These are phyloP conservation scores for Ettlia oleoabundans DNA, from an alignment of 139 green algal species.

Conservation along the genomic window DNA sequence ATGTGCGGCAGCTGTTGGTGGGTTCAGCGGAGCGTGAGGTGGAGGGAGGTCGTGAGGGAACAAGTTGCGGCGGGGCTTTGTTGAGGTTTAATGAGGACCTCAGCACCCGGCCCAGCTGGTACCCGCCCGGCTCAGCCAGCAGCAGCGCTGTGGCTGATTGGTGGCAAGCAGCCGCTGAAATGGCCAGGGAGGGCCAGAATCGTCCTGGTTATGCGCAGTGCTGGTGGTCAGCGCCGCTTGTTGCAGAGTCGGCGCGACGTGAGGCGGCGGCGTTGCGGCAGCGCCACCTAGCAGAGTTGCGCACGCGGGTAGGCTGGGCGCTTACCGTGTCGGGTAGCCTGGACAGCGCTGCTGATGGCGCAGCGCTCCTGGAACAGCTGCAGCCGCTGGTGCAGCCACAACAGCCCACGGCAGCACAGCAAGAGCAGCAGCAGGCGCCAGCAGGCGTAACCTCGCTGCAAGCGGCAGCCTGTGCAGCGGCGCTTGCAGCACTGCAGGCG, in stretches of 20 bases:
- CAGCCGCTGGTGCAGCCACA: not conserved
- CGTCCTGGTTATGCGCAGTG: conserved; percentile 37
- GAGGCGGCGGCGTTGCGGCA: conserved; percentile 33
- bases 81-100: conserved; percentile 85
- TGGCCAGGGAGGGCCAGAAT: too few species aligned
- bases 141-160: conserved; percentile 38
- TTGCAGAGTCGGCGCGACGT: conserved; percentile 36
- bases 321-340: conserved; percentile 31
- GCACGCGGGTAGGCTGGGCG: conserved; percentile 25
- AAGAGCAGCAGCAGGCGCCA: not conserved
- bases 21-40: not conserved
- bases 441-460: too few species aligned
- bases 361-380: conserved; percentile 3
- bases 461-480: conserved; percentile 18
- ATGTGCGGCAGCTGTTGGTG: not conserved
- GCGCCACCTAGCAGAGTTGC: conserved; percentile 9
- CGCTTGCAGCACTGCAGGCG: conserved; percentile 16
- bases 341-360: not conserved
- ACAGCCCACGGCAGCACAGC: not conserved
- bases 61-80: not conserved
- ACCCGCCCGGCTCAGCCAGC: conserved; percentile 48
- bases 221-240: conserved; percentile 52
- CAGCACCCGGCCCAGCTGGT: conserved; percentile 67
- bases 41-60: not conserved
- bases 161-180: conserved; percentile 41